Evolutionary conservation across 2,329 filamentous ascomycete species (phyloP).

Genomic region (Neofusicoccum umdonicola): DNA sequence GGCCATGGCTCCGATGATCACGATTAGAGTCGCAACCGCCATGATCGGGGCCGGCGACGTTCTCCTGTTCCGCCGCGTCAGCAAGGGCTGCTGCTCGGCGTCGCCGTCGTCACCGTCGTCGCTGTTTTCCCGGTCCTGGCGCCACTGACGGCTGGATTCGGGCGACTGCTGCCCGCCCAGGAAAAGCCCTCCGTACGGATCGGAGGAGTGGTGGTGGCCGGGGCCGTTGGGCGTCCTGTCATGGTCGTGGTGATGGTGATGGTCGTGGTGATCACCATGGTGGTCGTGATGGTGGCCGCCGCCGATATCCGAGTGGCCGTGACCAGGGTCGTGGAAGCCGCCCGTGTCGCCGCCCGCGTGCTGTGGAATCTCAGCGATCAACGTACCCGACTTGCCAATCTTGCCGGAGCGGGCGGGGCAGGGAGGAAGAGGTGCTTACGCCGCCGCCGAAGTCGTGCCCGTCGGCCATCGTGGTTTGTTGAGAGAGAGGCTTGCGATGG

Average conservation of each 20-base stretch:
- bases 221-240: too few relatives aligned
- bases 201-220: background rate
- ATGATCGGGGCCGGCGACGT: background rate
- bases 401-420: background rate
- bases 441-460: background rate
- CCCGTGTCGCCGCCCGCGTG: background rate
- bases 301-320: background rate
- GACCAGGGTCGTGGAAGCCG: background rate
- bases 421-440: background rate
- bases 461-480: background rate
- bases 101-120: background rate
- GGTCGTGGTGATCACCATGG: background rate
- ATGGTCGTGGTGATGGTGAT: background rate
- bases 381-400: too few relatives aligned
- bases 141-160: background rate
- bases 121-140: background rate
- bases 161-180: background rate
- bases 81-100: background rate
- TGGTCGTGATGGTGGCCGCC: background rate
- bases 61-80: background rate
- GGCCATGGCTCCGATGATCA: background rate
- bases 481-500: background rate
- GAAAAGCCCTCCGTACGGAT: background rate
- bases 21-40: background rate
- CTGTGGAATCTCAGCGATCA: background rate